Percentiles rank a stretch among this genome's conserved stretches.
Conservation (phyloP, 2,329 filamentous ascomycete species). For the Chaetomium olivaceum region DNA sequence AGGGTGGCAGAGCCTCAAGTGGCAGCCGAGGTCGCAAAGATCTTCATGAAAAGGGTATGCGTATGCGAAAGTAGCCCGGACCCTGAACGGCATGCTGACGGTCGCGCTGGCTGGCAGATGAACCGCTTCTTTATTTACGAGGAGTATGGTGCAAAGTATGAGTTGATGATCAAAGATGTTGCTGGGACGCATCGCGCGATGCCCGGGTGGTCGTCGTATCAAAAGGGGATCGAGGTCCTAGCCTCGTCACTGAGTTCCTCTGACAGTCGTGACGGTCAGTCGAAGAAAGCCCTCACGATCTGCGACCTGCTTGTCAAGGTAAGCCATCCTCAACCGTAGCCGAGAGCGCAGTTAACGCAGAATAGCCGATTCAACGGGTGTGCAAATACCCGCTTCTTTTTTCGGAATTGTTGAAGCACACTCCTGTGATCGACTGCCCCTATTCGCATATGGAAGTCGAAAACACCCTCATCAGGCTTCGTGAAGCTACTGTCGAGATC, state of each 20-base stretch:
- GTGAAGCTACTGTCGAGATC: conserved; percentile 74
- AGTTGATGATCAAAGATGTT: conserved; percentile 78
- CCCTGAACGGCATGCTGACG: neutral
- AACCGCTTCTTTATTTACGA: conserved; percentile 83
- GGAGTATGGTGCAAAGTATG: conserved; percentile 88
- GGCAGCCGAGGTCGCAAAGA: conserved; percentile 60
- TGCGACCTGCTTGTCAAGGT: conserved; percentile 91
- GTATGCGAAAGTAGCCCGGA: neutral
- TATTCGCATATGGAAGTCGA: conserved; percentile 79
- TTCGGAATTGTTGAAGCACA: conserved; percentile 77
- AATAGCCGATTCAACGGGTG: conserved; percentile 83
- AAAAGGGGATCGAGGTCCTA: conserved; percentile 81
- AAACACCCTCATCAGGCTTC: conserved; percentile 68
- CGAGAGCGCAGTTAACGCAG: conserved; percentile 11
- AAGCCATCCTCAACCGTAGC: conserved; percentile 21
- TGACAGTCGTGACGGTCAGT: conserved; percentile 61
- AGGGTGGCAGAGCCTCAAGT: conserved; percentile 60
- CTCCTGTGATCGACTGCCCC: conserved; percentile 82
- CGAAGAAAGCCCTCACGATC: conserved; percentile 76
- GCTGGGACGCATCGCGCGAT: conserved; percentile 67
- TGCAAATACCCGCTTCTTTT: conserved; percentile 91
- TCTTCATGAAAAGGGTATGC: conserved; percentile 60
- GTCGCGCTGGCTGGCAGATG: conserved; percentile 55
- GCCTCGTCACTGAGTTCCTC: conserved; percentile 72
- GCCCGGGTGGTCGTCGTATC: conserved; percentile 75